Base-by-base conservation (phyloP, 768 basidiomycete species). In the Trametes gibbosa region DNA sequence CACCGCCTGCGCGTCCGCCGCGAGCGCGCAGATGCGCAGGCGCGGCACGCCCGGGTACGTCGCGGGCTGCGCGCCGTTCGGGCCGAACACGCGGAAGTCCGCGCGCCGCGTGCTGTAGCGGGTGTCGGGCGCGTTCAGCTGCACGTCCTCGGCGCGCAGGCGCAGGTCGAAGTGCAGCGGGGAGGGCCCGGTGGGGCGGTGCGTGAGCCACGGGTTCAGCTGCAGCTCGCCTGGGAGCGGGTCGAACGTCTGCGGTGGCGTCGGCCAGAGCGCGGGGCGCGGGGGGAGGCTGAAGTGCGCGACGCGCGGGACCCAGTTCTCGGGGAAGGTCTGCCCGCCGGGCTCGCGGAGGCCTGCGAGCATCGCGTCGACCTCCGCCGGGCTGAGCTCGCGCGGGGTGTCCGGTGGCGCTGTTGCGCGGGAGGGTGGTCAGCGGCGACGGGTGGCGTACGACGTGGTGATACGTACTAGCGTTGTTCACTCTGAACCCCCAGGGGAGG, bases 1-100 rank as follows among this genome's bases (percentile, higher is more conserved):
- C 13, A 62, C 68, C 0, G 74, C 72, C n/a, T 76, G 73, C 1
- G 77, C 72, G 62, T 84, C 81, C 49, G 81, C 82, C 19, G 79
- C 82, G 23, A 86, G 73, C 3, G 71, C 76, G 56, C 74, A 76
- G 69, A 88, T 79, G 63, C 76, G 77, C 77, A 88, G 77, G 56
- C 79, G 76, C 8, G 81, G 80, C 45, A 85, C 71, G 58, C 84
- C 79, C 0, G 86, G 86, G 66, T 71, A 79, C 8, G 86, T 85
- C n/a, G 85, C 86, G 0, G 85, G 84, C 67, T 87, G 83, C n/a
- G 78, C 72, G 47, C 69, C 69, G 62, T 71, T 68, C 17, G 66
- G 64, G 5, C 68, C 67, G 47, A 53, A 56, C 29, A 27, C n/a
- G 34, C 39, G 23, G 56, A 66, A 61, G 19, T 40, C 21, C 19